Evolutionary conservation across 2,329 filamentous ascomycete species (phyloP).

Genomic region (Pseudogymnoascus sp.): DNA sequence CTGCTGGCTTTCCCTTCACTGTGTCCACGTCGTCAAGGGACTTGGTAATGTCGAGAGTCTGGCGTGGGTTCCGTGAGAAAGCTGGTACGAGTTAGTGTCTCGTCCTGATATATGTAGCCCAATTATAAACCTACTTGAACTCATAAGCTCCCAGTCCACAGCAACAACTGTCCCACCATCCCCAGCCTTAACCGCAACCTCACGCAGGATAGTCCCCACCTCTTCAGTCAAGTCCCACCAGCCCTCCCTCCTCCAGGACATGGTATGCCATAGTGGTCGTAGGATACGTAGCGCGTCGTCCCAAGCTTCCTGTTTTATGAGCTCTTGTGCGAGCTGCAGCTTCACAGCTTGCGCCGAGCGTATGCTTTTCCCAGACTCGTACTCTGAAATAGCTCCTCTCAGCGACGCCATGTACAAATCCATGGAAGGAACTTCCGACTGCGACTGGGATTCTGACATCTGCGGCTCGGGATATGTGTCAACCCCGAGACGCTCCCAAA

Average conservation of each 20-base stretch:
- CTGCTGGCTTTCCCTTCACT: slow-evolving; percentile 36
- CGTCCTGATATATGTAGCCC: background rate
- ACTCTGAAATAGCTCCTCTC: slow-evolving; percentile 3
- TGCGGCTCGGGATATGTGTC: background rate
- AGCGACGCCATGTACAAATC: background rate
- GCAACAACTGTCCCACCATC: slow-evolving; percentile 49
- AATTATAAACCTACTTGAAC: slow-evolving; percentile 40
- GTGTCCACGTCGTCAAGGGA: slow-evolving; percentile 43
- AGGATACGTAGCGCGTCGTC: slow-evolving; percentile 45
- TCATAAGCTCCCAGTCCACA: slow-evolving; percentile 58
- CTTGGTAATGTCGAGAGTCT: slow-evolving; percentile 53
- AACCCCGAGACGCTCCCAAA: slow-evolving; percentile 7
- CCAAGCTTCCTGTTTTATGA: slow-evolving; percentile 43
- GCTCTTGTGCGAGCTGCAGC: slow-evolving; percentile 49
- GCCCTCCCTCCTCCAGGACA: slow-evolving; percentile 47
- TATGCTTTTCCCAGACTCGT: background rate
- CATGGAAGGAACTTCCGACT: slow-evolving; percentile 6
- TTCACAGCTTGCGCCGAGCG: slow-evolving; percentile 11
- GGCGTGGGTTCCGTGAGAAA: slow-evolving; percentile 46
- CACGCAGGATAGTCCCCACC: slow-evolving; percentile 51
- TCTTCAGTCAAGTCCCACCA: slow-evolving; percentile 55
- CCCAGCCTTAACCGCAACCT: slow-evolving; percentile 44
- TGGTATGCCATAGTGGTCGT: slow-evolving; percentile 48
- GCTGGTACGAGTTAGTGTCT: slow-evolving; percentile 31
- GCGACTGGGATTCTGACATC: background rate